Conservation (phyloP, 2,329 filamentous ascomycete genomes). For the Pseudogymnoascus sp. region DNA sequence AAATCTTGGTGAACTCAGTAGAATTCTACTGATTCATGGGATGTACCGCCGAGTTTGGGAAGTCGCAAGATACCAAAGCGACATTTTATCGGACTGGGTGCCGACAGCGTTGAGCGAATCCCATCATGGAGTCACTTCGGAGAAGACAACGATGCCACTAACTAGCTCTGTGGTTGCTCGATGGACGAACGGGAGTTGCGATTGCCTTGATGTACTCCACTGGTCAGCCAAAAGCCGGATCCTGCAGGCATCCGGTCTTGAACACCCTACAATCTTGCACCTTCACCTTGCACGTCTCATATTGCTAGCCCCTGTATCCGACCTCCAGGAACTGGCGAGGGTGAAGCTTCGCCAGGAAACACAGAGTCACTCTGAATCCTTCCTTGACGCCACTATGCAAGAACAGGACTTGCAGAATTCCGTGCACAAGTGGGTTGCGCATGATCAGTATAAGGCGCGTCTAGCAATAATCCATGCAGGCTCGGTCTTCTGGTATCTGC, state of each 20-base stretch:
- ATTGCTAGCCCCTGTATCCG: conserved; percentile 30
- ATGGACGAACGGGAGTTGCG: conserved; percentile 39
- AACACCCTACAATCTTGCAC: conserved; percentile 47
- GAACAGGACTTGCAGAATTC: conserved; percentile 23
- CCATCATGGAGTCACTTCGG: not conserved
- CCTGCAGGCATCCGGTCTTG: conserved; percentile 39
- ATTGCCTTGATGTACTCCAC: conserved; percentile 46
- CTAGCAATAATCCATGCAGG: conserved; percentile 38
- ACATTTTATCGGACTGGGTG: conserved; percentile 18
- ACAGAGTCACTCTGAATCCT: conserved; percentile 32
- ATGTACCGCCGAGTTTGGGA: conserved; percentile 40
- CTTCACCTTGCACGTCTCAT: conserved; percentile 46
- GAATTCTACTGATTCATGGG: conserved; percentile 38
- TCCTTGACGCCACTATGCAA: conserved; percentile 27
- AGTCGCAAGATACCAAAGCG: conserved; percentile 25
- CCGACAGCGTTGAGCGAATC: conserved; percentile 15
- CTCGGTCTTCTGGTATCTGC: conserved; percentile 38
- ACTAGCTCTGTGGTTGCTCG: conserved; percentile 22
- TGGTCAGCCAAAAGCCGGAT: conserved; percentile 48
- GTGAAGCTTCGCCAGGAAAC: conserved; percentile 32
- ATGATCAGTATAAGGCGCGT: conserved; percentile 37
- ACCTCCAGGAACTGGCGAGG: conserved; percentile 12
- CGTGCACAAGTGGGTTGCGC: conserved; percentile 18
- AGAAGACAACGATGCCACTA: conserved; percentile 14
- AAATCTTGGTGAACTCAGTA: conserved; percentile 37